These are phyloP conservation scores for Talaromyces nanjingensis DNA, from an alignment of 495 filamentous ascomycete species.

Conservation along the genomic window DNA sequence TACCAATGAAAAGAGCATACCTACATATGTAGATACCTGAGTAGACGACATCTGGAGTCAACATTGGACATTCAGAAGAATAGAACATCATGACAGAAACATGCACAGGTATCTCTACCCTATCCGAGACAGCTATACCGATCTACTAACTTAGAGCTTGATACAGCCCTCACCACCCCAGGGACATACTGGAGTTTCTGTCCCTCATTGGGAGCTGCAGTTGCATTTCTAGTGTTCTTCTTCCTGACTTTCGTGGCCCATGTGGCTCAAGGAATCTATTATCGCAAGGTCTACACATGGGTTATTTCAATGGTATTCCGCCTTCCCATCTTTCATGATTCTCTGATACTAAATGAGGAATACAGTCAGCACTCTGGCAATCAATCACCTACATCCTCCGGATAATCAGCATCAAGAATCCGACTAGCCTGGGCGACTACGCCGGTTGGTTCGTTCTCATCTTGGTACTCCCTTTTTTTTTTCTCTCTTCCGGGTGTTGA, in stretches of 20 bases:
- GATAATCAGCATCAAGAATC: conserved; percentile 18
- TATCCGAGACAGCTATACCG: neutral
- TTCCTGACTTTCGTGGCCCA: conserved; percentile 28
- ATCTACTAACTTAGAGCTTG: neutral
- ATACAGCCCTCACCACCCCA: neutral
- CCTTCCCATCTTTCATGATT: too few relatives aligned
- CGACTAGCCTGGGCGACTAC: conserved; percentile 14
- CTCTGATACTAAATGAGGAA: neutral
- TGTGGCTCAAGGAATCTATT: conserved; percentile 30
- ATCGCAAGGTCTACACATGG: conserved; percentile 42
- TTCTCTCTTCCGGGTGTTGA: neutral
- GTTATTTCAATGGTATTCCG: conserved; percentile 42
- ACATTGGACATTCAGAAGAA: neutral
- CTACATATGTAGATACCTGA: too few relatives aligned
- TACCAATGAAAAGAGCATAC: too few relatives aligned
- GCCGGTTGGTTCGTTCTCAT: conserved; percentile 26
- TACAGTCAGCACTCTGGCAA: conserved; percentile 24
- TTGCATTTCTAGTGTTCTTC: conserved; percentile 33
- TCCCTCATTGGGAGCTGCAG: conserved; percentile 17
- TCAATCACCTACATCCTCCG: conserved; percentile 31
- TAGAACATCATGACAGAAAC: neutral
- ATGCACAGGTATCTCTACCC: neutral
- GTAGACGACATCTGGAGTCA: too few relatives aligned
- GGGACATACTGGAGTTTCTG: conserved; percentile 13
- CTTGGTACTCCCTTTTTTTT: conserved; percentile 5